These are phyloP conservation scores for Fusarium neocosmosporiellum DNA, from an alignment of 2,329 filamentous ascomycete species.

Conservation along the genomic window DNA sequence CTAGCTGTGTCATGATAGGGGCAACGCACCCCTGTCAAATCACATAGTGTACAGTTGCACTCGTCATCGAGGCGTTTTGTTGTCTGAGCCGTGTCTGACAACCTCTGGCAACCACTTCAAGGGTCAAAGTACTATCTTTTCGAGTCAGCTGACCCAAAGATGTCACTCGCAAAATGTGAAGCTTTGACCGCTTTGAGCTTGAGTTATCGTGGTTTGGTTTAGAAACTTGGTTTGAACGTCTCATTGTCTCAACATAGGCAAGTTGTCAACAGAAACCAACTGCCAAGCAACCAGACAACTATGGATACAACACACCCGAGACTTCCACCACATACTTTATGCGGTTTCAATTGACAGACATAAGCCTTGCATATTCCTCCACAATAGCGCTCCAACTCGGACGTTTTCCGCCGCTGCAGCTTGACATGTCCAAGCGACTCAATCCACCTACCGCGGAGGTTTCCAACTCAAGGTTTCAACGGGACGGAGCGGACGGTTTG, in stretches of 20 bases:
- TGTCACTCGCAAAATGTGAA: not conserved
- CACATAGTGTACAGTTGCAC: constrained; percentile 20
- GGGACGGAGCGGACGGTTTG: constrained; percentile 3
- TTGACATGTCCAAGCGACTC: not conserved
- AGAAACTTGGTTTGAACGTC: not conserved
- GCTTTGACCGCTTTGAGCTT: not conserved
- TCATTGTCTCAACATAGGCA: not conserved
- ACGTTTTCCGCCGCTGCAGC: not conserved
- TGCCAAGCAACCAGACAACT: not conserved
- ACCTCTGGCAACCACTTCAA: constrained; percentile 9
- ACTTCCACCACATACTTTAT: not conserved
- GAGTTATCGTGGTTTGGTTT: not conserved
- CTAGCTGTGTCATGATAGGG: not conserved
- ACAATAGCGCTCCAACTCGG: not conserved
- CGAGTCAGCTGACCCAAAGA: not conserved
- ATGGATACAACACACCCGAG: not conserved
- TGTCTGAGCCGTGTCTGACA: constrained; percentile 15
- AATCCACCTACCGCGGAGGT: not conserved
- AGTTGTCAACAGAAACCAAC: not conserved
- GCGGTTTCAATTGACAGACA: not conserved
- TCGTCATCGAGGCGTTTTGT: constrained; percentile 26
- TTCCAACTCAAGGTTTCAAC: constrained; percentile 4
- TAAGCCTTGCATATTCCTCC: not conserved
- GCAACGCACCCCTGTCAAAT: not conserved
- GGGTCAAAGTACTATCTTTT: not conserved